A percentile compares a stretch with the other conserved stretches of the same genome.
phyloP scores from a whole-genome alignment of 2,329 filamentous ascomycete species.

The Fusarium abutilonis region DNA sequence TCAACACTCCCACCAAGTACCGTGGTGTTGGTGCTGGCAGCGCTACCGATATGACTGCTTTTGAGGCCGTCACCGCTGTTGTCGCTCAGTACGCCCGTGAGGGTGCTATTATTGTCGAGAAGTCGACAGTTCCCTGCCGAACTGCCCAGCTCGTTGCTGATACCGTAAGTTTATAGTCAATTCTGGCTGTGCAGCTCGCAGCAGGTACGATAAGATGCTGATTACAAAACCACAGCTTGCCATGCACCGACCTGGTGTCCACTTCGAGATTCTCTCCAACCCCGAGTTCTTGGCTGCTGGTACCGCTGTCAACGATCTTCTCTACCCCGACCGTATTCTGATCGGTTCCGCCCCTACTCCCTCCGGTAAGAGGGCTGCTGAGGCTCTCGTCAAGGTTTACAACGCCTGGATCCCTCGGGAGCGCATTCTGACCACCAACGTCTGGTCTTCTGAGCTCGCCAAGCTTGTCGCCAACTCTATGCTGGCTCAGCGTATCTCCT shows the following conservation, averaged over 20 bases:
- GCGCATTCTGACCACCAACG: slow-evolving; percentile 76
- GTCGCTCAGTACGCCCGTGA: slow-evolving; percentile 73
- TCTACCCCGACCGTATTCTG: slow-evolving; percentile 76
- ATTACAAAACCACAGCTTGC: slow-evolving; percentile 55
- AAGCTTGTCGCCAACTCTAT: slow-evolving; percentile 84
- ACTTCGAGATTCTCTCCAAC: slow-evolving; percentile 82
- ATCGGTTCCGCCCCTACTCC: slow-evolving; percentile 74
- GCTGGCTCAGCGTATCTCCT: slow-evolving; percentile 81
- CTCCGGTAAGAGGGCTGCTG: slow-evolving; percentile 69
- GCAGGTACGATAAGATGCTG: slow-evolving; percentile 12
- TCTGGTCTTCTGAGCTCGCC: slow-evolving; percentile 80
- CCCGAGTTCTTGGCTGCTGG: slow-evolving; percentile 84
- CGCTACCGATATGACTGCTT: slow-evolving; percentile 76
- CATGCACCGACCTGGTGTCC: slow-evolving; percentile 68
- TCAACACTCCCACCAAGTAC: slow-evolving; percentile 82
- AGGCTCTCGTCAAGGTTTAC: slow-evolving; percentile 72
- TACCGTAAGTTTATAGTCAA: slow-evolving; percentile 61
- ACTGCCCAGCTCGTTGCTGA: slow-evolving; percentile 76
- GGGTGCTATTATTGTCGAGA: slow-evolving; percentile 81
- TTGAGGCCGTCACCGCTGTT: slow-evolving; percentile 74
- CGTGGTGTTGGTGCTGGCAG: slow-evolving; percentile 74
- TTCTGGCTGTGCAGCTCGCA: not conserved
- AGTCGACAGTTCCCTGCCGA: slow-evolving; percentile 80
- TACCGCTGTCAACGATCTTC: slow-evolving; percentile 76
- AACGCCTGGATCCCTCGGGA: slow-evolving; percentile 73